Evolutionary conservation across 495 filamentous ascomycete genomes (phyloP).

Genomic region (Penicillium coffeae): DNA sequence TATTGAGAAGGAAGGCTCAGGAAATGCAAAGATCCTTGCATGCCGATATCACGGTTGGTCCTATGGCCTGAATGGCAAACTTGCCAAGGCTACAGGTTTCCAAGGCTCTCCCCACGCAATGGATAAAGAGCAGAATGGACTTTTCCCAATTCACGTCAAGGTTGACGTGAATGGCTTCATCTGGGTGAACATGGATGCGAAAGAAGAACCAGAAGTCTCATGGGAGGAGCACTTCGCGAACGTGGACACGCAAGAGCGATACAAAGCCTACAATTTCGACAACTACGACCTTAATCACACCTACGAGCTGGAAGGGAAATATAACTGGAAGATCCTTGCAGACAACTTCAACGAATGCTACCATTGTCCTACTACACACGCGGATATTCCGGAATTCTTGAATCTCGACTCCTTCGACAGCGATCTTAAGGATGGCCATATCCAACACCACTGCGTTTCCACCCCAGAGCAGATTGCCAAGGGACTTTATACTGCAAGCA

Average conservation of each 20-base stretch:
- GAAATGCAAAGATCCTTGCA: slow-evolving; percentile 39
- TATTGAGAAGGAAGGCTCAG: slow-evolving; percentile 32
- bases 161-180: slow-evolving; percentile 54
- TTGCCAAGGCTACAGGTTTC: slow-evolving; percentile 55
- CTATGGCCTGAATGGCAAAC: slow-evolving; percentile 48
- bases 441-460: slow-evolving; percentile 41
- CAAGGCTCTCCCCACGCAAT: slow-evolving; percentile 48
- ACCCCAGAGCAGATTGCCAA: slow-evolving; percentile 35
- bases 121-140: slow-evolving; percentile 45
- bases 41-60: slow-evolving; percentile 21
- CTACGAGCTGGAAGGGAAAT: slow-evolving; percentile 47
- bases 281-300: slow-evolving; percentile 52
- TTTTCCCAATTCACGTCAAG: slow-evolving; percentile 36
- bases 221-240: slow-evolving; percentile 46
- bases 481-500: slow-evolving; percentile 35
- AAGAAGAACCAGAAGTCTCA: slow-evolving; percentile 32
- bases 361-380: slow-evolving; percentile 49
- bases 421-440: slow-evolving; percentile 35
- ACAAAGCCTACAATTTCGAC: slow-evolving; percentile 56
- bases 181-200: slow-evolving; percentile 49
- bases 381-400: slow-evolving; percentile 42
- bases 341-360: slow-evolving; percentile 72
- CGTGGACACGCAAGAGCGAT: slow-evolving; percentile 42
- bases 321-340: slow-evolving; percentile 54
- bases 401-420: slow-evolving; percentile 44